A percentile compares a stretch with the other conserved stretches of the same genome.
phyloP scores from a whole-genome alignment of 2,329 filamentous ascomycete species.

The Westerdykella sp. region DNA sequence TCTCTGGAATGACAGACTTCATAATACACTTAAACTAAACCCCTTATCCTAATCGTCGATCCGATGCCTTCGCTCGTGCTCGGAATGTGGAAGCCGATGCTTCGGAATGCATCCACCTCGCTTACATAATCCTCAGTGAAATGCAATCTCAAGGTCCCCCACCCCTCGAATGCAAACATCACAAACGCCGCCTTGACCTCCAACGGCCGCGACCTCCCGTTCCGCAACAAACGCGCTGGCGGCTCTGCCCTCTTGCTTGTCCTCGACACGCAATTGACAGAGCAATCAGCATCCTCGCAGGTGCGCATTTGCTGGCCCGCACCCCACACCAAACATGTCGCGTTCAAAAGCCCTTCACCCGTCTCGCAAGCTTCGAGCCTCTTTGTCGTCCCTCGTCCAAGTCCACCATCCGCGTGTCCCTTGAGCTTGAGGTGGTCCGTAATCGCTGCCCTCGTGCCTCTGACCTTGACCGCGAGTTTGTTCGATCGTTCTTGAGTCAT shows the following conservation, averaged over 20 bases:
- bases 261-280: conserved; percentile 16
- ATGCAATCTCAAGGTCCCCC: background rate
- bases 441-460: background rate
- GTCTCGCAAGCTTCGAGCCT: conserved; percentile 5
- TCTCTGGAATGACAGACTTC: too few species aligned
- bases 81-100: too few species aligned
- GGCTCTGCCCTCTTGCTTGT: conserved; percentile 9
- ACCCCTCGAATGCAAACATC: conserved; percentile 23
- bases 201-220: background rate
- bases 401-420: conserved; percentile 13
- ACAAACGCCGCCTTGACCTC: conserved; percentile 15
- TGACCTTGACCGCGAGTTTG: background rate
- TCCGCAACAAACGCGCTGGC: conserved; percentile 7
- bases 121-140: too few species aligned
- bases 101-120: too few species aligned
- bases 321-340: conserved; percentile 10
- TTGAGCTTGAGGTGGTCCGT: conserved; percentile 3
- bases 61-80: too few species aligned
- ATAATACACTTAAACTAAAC: too few species aligned
- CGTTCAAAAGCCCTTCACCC: conserved; percentile 9
- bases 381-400: conserved; percentile 1
- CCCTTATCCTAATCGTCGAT: too few species aligned
- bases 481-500: conserved; percentile 15
- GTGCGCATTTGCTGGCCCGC: conserved; percentile 15
- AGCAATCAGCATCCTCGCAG: conserved; percentile 24